phyloP scores from a whole-genome alignment of 768 basidiomycete species.

The Paxillus rubicundulus region DNA sequence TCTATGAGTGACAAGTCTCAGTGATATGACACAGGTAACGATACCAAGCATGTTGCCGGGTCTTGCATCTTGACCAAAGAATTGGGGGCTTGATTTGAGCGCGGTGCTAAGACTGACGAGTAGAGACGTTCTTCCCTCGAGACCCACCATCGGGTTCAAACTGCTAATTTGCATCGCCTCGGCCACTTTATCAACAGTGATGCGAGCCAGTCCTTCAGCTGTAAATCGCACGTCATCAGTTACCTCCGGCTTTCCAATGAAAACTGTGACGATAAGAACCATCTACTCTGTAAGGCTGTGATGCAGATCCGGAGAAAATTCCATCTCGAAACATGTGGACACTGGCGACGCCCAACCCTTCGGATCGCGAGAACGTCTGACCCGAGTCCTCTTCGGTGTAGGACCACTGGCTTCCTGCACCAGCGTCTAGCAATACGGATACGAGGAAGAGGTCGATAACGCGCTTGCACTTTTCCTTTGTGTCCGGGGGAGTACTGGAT shows the following conservation, averaged over 20 bases:
- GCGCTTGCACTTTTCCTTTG: slow-evolving; percentile 63
- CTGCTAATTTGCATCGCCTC: slow-evolving; percentile 76
- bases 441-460: slow-evolving; percentile 87
- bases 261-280: slow-evolving; percentile 43
- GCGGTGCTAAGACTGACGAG: slow-evolving; percentile 73
- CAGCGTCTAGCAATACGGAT: slow-evolving; percentile 92
- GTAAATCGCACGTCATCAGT: slow-evolving; percentile 13
- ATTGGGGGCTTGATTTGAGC: slow-evolving; percentile 57
- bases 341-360: slow-evolving; percentile 87
- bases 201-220: slow-evolving; percentile 69
- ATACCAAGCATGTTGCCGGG: slow-evolving; percentile 82
- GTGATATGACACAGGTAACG: slow-evolving; percentile 12
- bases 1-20: neutral
- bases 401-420: slow-evolving; percentile 81
- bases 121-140: slow-evolving; percentile 81
- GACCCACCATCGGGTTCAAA: slow-evolving; percentile 83
- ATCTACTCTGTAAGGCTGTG: slow-evolving; percentile 73
- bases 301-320: slow-evolving; percentile 63
- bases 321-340: slow-evolving; percentile 86
- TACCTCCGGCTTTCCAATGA: neutral
- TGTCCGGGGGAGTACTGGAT: slow-evolving; percentile 38
- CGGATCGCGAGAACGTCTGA: slow-evolving; percentile 59
- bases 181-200: slow-evolving; percentile 60
- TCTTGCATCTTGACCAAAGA: slow-evolving; percentile 72
- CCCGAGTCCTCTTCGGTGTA: slow-evolving; percentile 64